phyloP scores from a whole-genome alignment of 1,284 basidiomycete genomes.

The Pseudozyma sp. region DNA sequence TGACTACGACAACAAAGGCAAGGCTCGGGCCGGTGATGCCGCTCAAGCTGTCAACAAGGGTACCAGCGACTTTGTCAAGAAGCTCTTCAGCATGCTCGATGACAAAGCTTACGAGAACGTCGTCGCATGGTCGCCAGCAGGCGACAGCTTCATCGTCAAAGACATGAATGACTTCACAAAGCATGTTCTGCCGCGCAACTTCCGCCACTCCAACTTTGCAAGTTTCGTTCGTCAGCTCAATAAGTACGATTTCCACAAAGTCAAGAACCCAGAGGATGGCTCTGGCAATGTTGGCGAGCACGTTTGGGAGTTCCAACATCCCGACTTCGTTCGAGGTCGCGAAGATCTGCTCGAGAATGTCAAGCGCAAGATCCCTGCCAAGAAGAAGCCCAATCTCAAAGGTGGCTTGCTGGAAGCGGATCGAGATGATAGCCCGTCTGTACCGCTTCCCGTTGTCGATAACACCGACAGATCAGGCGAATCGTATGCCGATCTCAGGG shows the following conservation, averaged over 20 bases:
- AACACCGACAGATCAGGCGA: constrained; percentile 43
- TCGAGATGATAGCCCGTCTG: constrained; percentile 47
- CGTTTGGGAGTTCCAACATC: constrained; percentile 92
- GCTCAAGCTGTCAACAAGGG: constrained; percentile 41
- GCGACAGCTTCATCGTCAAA: constrained; percentile 93
- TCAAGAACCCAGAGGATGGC: constrained; percentile 79
- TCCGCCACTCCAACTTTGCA: constrained; percentile 97
- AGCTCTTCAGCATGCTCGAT: constrained; percentile 90
- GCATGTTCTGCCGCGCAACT: constrained; percentile 89
- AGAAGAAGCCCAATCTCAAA: constrained; percentile 67
- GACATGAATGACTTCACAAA: constrained; percentile 98
- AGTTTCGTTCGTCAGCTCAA: constrained; percentile 78
- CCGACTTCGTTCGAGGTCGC: constrained; percentile 79
- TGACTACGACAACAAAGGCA: constrained; percentile 37
- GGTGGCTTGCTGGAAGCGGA: constrained; percentile 63
- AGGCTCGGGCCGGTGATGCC: constrained; percentile 20
- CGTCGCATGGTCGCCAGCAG: constrained; percentile 86
- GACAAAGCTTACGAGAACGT: constrained; percentile 80
- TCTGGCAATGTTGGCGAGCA: constrained; percentile 80
- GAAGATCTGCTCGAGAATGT: constrained; percentile 91
- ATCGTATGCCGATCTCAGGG: constrained; percentile 55
- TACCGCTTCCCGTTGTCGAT: constrained; percentile 28
- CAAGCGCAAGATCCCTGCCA: constrained; percentile 69
- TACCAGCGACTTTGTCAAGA: constrained; percentile 87
- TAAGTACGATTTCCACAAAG: constrained; percentile 99